Conservation (phyloP, 495 filamentous ascomycete species). For the Neurospora africana region DNA sequence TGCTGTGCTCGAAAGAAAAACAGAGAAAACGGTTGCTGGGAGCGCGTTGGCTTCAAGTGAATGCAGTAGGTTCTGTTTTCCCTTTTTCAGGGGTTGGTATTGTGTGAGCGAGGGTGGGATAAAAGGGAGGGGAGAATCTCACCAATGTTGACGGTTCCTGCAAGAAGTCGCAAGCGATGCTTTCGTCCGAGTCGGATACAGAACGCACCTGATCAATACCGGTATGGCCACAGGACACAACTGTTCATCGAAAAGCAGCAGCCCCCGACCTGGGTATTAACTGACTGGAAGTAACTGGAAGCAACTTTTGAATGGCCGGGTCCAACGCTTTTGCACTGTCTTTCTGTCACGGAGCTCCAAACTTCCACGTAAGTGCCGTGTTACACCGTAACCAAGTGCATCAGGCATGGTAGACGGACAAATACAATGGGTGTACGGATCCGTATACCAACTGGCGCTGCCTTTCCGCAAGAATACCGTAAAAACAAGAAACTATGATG, state of each 20-base stretch:
- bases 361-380: not conserved
- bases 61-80: not conserved
- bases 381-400: not conserved
- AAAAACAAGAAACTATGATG: not conserved
- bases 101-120: slow-evolving; percentile 3
- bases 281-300: not conserved
- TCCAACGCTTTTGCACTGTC: not conserved
- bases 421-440: not conserved
- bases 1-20: not conserved
- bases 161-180: not conserved
- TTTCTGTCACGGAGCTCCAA: not conserved
- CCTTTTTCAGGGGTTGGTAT: slow-evolving; percentile 5
- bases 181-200: not conserved
- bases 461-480: not conserved
- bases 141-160: not conserved
- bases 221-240: not conserved
- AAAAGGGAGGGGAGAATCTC: not conserved
- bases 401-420: not conserved
- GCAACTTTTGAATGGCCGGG: not conserved
- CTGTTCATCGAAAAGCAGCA: not conserved
- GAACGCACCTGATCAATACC: not conserved
- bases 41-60: not conserved
- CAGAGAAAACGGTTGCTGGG: not conserved
- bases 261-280: not conserved
- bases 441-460: not conserved